Base-by-base conservation (phyloP, 208 protist genomes). In the Leishmania aethiopica region DNA sequence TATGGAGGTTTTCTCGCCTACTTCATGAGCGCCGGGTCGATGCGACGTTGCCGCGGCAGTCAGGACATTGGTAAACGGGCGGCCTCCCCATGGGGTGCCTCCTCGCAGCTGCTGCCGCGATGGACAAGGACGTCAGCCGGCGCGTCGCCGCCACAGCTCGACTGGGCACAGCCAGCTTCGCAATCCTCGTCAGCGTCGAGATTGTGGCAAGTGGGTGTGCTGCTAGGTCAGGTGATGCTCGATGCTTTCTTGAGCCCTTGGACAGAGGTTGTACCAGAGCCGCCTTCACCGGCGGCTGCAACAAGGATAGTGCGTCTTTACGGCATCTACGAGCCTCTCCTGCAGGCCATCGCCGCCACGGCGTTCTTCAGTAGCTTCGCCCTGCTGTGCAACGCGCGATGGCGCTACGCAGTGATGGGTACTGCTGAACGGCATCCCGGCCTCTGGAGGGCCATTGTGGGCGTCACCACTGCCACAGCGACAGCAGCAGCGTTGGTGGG, bases 1-100 rank as follows among this genome's bases (percentile, higher is more conserved):
- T 86, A 86, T 74, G 83, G 86, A 10, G 40, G 85, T 10, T 69
- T 83, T 53, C 40, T 83, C 11, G 53, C 22, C 25, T 87, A 89
- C 55, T 64, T 88, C 66, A 32, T 47, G 37, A 47, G 22, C 15
- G 37, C 59, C 70, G 8, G 45, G 75, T 60, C 37, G 42, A 15
- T 72, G 35, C 22, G 10, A 66, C 0, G 59, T 74, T 51, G 42
- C 67, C 6, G 73, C 73, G 19, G 22, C 15, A 45, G 17, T 62
- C 11, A 17, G 8, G 42, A 57, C 2, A 28, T 37, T 35, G 49
- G 35, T 76, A 28, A 37, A 77, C 11, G 13, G 10, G 0, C 42
- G 32, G 73, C 73, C 51, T 77, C 73, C 73, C 8, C 64, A 32
- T 57, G 73, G 11, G 3, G 73, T 17, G 22, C 32, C 45, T 57